Percentiles rank a stretch among this genome's conserved stretches.
phyloP scores from a whole-genome alignment of 2,329 filamentous ascomycete species.

The Pestalotiopsis fici region DNA sequence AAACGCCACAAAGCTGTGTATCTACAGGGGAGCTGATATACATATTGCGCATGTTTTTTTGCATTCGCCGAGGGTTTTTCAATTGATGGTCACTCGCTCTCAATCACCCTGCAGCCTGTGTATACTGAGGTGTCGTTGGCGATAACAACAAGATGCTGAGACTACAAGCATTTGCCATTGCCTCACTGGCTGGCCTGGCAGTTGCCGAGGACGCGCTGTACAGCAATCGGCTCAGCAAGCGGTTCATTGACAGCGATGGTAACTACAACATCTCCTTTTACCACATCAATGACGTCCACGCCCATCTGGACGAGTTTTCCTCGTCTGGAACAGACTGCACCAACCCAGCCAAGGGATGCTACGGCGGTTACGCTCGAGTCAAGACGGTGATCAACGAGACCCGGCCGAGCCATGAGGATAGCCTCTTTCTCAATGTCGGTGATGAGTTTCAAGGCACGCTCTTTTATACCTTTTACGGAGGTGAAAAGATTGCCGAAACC shows the following conservation, averaged over 20 bases:
- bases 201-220: conserved; percentile 47
- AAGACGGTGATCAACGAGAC: conserved; percentile 60
- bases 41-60: neutral
- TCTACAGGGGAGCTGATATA: neutral
- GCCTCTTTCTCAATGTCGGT: conserved; percentile 65
- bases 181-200: conserved; percentile 14
- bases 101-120: neutral
- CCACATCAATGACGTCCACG: conserved; percentile 70
- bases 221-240: conserved; percentile 49
- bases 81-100: neutral
- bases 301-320: conserved; percentile 65
- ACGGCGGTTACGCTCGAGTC: conserved; percentile 65
- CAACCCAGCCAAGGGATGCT: conserved; percentile 57
- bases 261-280: conserved; percentile 65
- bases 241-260: conserved; percentile 47
- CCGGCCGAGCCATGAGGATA: conserved; percentile 58
- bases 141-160: neutral
- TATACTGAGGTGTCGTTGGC: conserved; percentile 16
- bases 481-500: conserved; percentile 68
- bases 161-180: conserved; percentile 15
- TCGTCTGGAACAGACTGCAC: conserved; percentile 64
- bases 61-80: neutral
- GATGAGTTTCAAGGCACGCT: conserved; percentile 71
- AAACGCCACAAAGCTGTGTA: neutral
- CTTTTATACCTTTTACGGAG: conserved; percentile 67